A percentile compares a stretch with the other conserved stretches of the same genome.
Conservation (phyloP, 2,329 filamentous ascomycete genomes). For the Talaromyces sp. region DNA sequence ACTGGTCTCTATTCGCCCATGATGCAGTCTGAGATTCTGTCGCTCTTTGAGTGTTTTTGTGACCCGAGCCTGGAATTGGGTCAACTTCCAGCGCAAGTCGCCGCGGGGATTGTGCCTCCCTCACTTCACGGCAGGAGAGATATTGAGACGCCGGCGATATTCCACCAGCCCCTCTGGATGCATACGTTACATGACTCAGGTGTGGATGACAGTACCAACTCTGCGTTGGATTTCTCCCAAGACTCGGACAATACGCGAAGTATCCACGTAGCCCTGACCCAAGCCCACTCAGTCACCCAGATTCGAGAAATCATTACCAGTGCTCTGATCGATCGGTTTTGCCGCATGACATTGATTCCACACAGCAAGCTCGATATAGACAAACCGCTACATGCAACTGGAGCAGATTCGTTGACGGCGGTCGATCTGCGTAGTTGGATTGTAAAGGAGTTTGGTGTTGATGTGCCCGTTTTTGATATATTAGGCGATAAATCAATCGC, state of each 20-base stretch:
- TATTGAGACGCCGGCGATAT: background rate
- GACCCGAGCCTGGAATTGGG: background rate
- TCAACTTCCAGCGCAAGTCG: background rate
- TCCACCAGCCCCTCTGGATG: background rate
- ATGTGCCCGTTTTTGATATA: background rate
- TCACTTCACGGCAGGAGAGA: background rate
- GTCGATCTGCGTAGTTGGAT: constrained; percentile 2
- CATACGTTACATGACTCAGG: background rate
- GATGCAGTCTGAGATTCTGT: background rate
- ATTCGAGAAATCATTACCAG: background rate
- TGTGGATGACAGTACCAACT: background rate
- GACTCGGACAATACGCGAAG: background rate
- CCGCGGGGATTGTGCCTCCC: background rate
- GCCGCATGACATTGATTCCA: background rate
- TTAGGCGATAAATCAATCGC: background rate
- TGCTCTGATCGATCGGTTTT: background rate
- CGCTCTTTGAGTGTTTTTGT: background rate
- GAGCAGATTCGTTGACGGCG: background rate
- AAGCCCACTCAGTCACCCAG: background rate
- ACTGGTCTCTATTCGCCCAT: background rate
- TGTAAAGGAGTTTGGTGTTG: constrained; percentile 5
- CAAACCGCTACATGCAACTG: background rate
- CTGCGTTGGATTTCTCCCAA: background rate
- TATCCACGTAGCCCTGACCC: background rate
- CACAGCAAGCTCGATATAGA: background rate